Evolutionary conservation across 768 basidiomycete species (phyloP).

Genomic region (Coprinopsis sp.): DNA sequence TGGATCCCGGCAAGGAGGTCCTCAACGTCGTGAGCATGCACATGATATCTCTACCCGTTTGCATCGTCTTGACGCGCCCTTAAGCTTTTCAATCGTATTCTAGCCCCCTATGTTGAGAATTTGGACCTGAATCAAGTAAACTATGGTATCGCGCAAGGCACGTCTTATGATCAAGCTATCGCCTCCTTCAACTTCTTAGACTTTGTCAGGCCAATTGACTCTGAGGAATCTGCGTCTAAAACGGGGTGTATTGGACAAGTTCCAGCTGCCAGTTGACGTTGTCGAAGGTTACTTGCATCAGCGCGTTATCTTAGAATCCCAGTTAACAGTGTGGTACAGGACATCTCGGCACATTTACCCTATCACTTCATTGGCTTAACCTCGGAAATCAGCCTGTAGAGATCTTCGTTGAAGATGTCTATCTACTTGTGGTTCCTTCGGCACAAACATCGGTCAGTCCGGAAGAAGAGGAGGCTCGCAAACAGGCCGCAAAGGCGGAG

Average conservation of each 20-base stretch:
- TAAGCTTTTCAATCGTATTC: constrained; percentile 82
- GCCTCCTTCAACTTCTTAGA: constrained; percentile 2
- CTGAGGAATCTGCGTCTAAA: constrained; percentile 83
- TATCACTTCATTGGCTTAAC: constrained; percentile 88
- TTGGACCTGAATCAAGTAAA: constrained; percentile 93
- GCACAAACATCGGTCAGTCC: constrained; percentile 63
- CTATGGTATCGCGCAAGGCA: constrained; percentile 86
- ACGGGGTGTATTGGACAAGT: constrained; percentile 91
- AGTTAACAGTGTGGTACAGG: constrained; percentile 37
- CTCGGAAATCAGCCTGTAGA: constrained; percentile 88
- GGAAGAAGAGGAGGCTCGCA: constrained; percentile 79
- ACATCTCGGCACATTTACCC: constrained; percentile 78
- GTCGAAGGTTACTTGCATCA: constrained; percentile 64
- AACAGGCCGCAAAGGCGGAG: constrained; percentile 84
- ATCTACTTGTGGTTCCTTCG: constrained; percentile 86
- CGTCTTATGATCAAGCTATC: constrained; percentile 5
- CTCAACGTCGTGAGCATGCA: constrained; percentile 61
- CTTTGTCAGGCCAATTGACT: constrained; percentile 60
- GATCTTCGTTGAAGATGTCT: constrained; percentile 88
- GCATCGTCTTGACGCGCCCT: not conserved
- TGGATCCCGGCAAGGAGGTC: constrained; percentile 82
- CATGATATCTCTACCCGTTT: not conserved
- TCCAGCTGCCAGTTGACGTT: constrained; percentile 92
- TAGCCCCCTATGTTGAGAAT: constrained; percentile 95
- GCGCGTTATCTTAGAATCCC: not conserved